Percentiles rank a stretch among this genome's conserved stretches.
Evolutionary conservation across 495 filamentous ascomycete genomes (phyloP).

Genomic region (Aspergillus sparsus): DNA sequence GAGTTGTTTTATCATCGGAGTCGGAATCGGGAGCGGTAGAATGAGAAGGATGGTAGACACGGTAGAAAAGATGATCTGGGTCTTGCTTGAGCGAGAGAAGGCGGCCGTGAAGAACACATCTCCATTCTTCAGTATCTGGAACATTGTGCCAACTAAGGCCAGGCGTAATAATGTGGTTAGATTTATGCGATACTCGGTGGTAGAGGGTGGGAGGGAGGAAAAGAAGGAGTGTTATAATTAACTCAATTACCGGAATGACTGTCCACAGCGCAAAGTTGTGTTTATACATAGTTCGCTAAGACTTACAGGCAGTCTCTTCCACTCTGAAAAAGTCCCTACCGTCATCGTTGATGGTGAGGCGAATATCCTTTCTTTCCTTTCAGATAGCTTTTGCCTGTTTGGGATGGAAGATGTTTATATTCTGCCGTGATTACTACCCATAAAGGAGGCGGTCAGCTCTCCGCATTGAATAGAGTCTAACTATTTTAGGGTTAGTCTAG

Average conservation of each 20-base stretch:
- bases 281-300: constrained; percentile 85
- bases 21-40: constrained; percentile 37
- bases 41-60: constrained; percentile 55
- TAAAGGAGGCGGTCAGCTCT: constrained; percentile 33
- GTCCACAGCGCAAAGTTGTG: constrained; percentile 86
- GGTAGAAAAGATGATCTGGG: constrained; percentile 75
- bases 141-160: constrained; percentile 71
- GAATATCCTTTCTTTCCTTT: no score
- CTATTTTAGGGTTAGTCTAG: constrained; percentile 15
- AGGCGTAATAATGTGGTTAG: no score
- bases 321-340: constrained; percentile 54
- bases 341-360: constrained; percentile 26
- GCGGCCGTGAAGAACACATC: constrained; percentile 81
- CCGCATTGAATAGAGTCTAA: constrained; percentile 19
- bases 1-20: constrained; percentile 36
- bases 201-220: background rate
- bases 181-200: background rate
- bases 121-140: constrained; percentile 78
- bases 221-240: no score
- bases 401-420: constrained; percentile 10
- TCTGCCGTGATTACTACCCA: constrained; percentile 26
- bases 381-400: no score
- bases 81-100: constrained; percentile 87
- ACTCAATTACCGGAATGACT: constrained; percentile 70
- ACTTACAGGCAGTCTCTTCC: constrained; percentile 78